Conservation (phyloP, 768 basidiomycete genomes). For the Boletus tomentosulus region DNA sequence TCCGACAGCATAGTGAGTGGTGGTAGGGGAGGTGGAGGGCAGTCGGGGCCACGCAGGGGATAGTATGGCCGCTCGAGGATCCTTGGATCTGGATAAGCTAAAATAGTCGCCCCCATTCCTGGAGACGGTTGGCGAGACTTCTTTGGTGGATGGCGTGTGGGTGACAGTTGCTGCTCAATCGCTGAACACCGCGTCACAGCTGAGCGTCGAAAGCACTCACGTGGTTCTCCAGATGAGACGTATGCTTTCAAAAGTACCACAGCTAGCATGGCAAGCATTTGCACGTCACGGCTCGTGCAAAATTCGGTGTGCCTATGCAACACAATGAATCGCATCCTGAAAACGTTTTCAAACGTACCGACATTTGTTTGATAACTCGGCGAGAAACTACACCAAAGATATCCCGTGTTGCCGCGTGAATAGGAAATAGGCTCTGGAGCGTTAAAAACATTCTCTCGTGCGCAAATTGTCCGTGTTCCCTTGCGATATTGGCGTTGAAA, state of each 20-base stretch:
- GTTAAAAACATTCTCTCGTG: conserved; percentile 67
- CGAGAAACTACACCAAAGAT: conserved; percentile 24
- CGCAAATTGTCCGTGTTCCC: conserved; percentile 54
- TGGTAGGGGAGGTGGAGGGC: conserved; percentile 40
- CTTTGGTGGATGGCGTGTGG: conserved; percentile 18
- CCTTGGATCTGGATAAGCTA: conserved; percentile 37
- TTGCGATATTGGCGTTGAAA: conserved; percentile 58
- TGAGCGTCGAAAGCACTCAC: conserved; percentile 5
- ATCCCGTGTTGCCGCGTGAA: conserved; percentile 22
- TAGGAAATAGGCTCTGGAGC: conserved; percentile 47
- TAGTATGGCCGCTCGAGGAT: conserved; percentile 36
- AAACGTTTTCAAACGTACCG: conserved; percentile 25
- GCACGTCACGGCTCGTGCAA: conserved; percentile 56
- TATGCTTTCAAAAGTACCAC: conserved; percentile 57
- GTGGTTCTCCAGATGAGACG: conserved; percentile 5
- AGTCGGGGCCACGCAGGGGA: conserved; percentile 54
- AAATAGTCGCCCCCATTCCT: conserved; percentile 54
- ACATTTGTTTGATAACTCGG: conserved; percentile 47
- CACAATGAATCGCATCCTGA: neutral
- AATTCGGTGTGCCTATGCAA: conserved; percentile 41
- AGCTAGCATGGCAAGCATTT: conserved; percentile 78
- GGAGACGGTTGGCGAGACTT: conserved; percentile 14
- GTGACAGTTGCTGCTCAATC: neutral
- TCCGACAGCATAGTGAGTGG: conserved; percentile 33
- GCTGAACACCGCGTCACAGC: neutral